These are phyloP conservation scores for Calonectria hongkongensis DNA, from an alignment of 2,329 filamentous ascomycete genomes.

Conservation along the genomic window DNA sequence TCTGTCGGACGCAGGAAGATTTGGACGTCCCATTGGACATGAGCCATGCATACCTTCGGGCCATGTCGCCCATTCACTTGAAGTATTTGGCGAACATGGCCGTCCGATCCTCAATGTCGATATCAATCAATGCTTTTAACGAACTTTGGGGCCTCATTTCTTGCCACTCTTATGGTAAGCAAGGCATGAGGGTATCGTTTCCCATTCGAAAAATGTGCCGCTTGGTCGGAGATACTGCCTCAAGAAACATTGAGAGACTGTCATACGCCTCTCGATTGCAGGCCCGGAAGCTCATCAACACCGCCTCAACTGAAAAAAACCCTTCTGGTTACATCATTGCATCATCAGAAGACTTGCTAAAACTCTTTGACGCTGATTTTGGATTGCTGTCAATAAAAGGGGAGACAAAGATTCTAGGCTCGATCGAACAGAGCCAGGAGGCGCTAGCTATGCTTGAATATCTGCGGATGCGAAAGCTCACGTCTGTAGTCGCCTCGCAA, in stretches of 20 bases:
- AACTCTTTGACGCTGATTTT: constrained; percentile 90
- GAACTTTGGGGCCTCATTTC: constrained; percentile 93
- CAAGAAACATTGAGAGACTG: constrained; percentile 89
- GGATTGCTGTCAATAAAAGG: constrained; percentile 88
- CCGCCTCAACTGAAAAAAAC: constrained; percentile 85
- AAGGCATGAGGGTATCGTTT: constrained; percentile 93
- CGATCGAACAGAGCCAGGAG: constrained; percentile 85
- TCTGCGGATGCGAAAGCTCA: constrained; percentile 83
- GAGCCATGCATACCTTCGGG: constrained; percentile 88
- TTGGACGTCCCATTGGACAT: constrained; percentile 86
- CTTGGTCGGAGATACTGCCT: constrained; percentile 89
- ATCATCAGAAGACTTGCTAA: constrained; percentile 89
- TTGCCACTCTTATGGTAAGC: constrained; percentile 86
- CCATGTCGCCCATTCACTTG: constrained; percentile 92
- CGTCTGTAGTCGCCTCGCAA: constrained; percentile 85
- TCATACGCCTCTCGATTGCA: constrained; percentile 91
- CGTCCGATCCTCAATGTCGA: constrained; percentile 95
- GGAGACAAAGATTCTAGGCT: constrained; percentile 91
- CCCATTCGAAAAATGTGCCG: constrained; percentile 95
- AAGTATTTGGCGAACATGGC: constrained; percentile 94
- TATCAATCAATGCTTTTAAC: constrained; percentile 90
- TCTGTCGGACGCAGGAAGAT: constrained; percentile 85
- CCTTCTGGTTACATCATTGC: constrained; percentile 93
- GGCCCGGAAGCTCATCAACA: constrained; percentile 91
- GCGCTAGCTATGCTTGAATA: constrained; percentile 90